Evolutionary conservation across 163 green algal genomes (phyloP), one percentile per base, ranked within the genome.

Genomic region (Volvox carteri): DNA sequence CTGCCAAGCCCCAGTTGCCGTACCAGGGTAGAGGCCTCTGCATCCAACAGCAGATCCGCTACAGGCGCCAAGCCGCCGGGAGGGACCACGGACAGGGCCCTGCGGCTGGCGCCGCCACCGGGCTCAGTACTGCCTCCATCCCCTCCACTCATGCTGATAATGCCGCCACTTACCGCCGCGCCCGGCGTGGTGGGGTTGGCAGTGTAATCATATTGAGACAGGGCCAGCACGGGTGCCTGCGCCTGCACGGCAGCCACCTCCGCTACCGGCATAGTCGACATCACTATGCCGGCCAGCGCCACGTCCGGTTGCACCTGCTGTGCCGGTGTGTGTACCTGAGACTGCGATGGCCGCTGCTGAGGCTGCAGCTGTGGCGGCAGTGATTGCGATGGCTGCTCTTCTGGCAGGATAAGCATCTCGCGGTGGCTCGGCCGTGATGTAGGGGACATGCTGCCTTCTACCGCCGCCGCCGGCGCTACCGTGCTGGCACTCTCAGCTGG

Each of bases 1-100:
- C n/a, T 48, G 1, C 56, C 78, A 2, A 85, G 37, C 2, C 78
- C 78, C 37, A 85, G 39, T 37, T 85, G 52, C 35, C 78, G 78
- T 2, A 54, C 78, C 2, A 85, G 37, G 19, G 56, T 50, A 16
- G 44, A 68, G 8, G 75, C 48, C 48, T 84, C 75, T 48, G 48
- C 33, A 30, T 72, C 35, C 14, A 84, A 33, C 21, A 58, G 72
- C 39, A 12, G 18, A 21, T 77, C 67, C 2, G 35, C 67, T 48
- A 73, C 62, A 39, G 62, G 28, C 8, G 28, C n/a, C n/a, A n/a
- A n/a, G n/a, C n/a, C n/a, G n/a, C n/a, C 54, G 54, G 54, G 28
- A 19, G 28, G 62, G 14, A 23, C n/a, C 9, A 73, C 16, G 28
- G n/a, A 33, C 3, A 73, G 25, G 25, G 62, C 16, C 62, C 16